Evolutionary conservation across 2,329 filamentous ascomycete species (phyloP), one percentile per base, ranked within the genome.

Genomic region (Xylaria sp.): DNA sequence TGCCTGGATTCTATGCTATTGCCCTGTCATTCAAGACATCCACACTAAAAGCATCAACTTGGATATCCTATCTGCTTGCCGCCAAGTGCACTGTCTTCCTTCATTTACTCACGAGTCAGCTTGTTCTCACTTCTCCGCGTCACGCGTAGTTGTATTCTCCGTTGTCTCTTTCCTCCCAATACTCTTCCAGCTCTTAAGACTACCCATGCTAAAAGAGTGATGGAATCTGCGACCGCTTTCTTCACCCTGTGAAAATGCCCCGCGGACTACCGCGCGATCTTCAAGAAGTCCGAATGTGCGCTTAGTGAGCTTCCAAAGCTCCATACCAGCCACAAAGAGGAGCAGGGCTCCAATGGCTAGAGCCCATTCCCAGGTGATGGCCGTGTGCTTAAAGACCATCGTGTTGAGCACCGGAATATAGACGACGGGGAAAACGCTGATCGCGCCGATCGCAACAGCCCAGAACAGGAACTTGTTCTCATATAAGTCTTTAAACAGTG

Each of bases 361-460:
- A 1, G 86, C 88, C 91, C 91, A 94, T 78, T 94, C 92, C 92
- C 92, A 94, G 20, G 83, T 85, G 73, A 94, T 93, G 20, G 84
- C 85, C 8, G 82, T 85, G 81, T 94, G 91, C 81, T 92, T 91
- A 84, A 94, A 93, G 46, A 94, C 91, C 33, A 86, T 85, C 18
- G 83, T 86, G 81, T 92, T 93, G 72, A 94, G 83, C 63, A 85
- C 85, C 0, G 91, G 91, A 58, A 94, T 92, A 78, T 94, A 92
- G n/a, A 92, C 84, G 12, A 90, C 86, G 1, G 89, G 87, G 76
- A 91, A 90, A 1, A 91, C 89, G 56, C 86, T 88, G n/a, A 90
- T 64, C 20, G 84, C 85, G 18, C 89, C 89, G 13, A 88, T 77
- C 54, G 87, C 80, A 56, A 92, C 89, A 61, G 89, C 87, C 86